Conservation (phyloP, 495 filamentous ascomycete genomes). For the Daldinia caldariorum region DNA sequence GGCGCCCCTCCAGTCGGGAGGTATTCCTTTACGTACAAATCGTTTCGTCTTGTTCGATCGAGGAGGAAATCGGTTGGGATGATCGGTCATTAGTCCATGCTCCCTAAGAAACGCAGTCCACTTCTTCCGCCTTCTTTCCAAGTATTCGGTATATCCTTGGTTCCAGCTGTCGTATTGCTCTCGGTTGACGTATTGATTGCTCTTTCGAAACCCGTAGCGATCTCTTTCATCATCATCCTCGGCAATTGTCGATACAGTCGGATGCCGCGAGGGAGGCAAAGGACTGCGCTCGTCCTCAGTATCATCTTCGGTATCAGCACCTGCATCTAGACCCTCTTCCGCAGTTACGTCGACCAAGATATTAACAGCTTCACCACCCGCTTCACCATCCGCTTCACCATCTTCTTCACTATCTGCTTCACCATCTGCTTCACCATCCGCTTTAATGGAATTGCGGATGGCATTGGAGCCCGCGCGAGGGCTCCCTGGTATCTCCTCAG, state of each 20-base stretch:
- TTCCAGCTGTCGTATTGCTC: slow-evolving; percentile 88
- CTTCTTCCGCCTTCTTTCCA: slow-evolving; percentile 77
- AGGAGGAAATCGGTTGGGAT: slow-evolving; percentile 80
- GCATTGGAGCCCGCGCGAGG: slow-evolving; percentile 19
- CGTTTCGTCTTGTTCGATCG: slow-evolving; percentile 84
- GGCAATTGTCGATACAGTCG: slow-evolving; percentile 37
- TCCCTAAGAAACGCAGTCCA: slow-evolving; percentile 83
- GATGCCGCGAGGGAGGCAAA: slow-evolving; percentile 38
- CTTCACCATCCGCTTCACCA: slow-evolving; percentile 48
- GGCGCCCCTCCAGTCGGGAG: slow-evolving; percentile 87
- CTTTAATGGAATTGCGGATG: slow-evolving; percentile 25
- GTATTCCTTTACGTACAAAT: slow-evolving; percentile 94
- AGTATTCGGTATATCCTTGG: slow-evolving; percentile 70
- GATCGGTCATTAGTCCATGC: slow-evolving; percentile 73
- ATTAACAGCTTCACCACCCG: slow-evolving; percentile 55
- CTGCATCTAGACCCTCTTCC: neutral
- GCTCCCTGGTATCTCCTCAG: neutral
- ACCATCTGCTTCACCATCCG: slow-evolving; percentile 52
- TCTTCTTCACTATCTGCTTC: slow-evolving; percentile 49
- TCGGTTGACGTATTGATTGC: slow-evolving; percentile 77
- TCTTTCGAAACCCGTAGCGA: slow-evolving; percentile 90
- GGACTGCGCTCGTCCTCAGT: slow-evolving; percentile 17
- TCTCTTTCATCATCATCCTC: slow-evolving; percentile 64
- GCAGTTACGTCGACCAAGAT: slow-evolving; percentile 40
- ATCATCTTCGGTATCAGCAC: slow-evolving; percentile 35